Evolutionary conservation across 78 protist genomes (phyloP), one percentile per base, ranked within the genome.

Genomic region (Bodo saltans): DNA sequence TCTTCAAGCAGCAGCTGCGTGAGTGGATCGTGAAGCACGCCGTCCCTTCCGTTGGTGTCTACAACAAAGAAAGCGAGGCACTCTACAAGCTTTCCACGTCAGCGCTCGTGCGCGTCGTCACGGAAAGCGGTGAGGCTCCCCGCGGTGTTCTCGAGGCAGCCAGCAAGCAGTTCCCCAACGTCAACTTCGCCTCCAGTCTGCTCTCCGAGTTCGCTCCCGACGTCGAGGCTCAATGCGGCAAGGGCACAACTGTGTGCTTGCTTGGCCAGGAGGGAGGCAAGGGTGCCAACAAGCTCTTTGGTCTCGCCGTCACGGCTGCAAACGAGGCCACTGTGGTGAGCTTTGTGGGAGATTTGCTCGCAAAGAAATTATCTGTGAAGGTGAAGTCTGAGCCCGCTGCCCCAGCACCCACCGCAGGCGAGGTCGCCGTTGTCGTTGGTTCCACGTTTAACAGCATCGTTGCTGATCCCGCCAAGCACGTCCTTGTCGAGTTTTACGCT

Each of bases 401-500:
- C 21, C 33, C 67, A 1, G 35, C 12, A 27, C 69, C 81, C 39
- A 26, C 26, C 21, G 80, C 4, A 1, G 82, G 42, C 37, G 52
- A 40, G 68, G 96, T 93, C 69, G 74, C 67, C 37, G 93, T 89
- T 37, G 82, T 91, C 35, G 92, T 86, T 30, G 93, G 85, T n/a
- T 72, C 71, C 39, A 84, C 75, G 72, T 93, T 87, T 73, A 52
- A 79, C 38, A 71, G 71, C 2, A 72, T 88, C 30, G 93, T 88
- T 29, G 37, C 85, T 38, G 95, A 93, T 32, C 1, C 70, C 1
- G 60, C 84, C 76, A 91, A 92, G 82, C 85, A 93, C 78, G 96
- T 93, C 21, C 35, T 93, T 47, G 85, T 93, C 33, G 96, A 93
- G 79, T 90, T 93, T 73, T 93, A 91, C 72, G 94, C 96, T 28